These are phyloP conservation scores for Diaporthe sp. DNA, from an alignment of 2,329 filamentous ascomycete genomes.

Conservation along the genomic window DNA sequence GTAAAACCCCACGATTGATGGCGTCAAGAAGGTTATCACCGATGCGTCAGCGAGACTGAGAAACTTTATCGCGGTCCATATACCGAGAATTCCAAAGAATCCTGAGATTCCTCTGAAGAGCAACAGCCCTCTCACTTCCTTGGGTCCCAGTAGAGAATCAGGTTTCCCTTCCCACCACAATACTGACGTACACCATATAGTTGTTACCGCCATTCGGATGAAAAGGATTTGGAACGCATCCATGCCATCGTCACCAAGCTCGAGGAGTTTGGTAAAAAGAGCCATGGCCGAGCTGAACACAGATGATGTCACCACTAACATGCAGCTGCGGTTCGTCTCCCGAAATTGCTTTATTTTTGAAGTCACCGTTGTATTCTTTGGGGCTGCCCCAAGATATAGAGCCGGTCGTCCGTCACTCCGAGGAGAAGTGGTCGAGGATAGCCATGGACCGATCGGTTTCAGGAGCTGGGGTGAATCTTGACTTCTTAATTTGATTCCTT, in stretches of 20 bases:
- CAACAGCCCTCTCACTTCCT: slow-evolving; percentile 76
- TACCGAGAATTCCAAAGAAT: slow-evolving; percentile 80
- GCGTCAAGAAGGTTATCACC: slow-evolving; percentile 89
- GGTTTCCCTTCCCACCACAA: slow-evolving; percentile 80
- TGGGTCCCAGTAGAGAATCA: slow-evolving; percentile 78
- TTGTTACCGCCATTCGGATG: slow-evolving; percentile 82
- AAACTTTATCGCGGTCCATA: slow-evolving; percentile 75
- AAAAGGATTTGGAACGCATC: slow-evolving; percentile 71
- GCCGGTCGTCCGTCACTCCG: not conserved
- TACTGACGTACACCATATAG: slow-evolving; percentile 75
- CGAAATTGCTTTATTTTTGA: slow-evolving; percentile 61
- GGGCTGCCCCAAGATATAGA: not conserved
- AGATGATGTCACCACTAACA: slow-evolving; percentile 81
- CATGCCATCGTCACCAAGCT: slow-evolving; percentile 35
- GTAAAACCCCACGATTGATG: slow-evolving; percentile 82
- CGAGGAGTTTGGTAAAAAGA: slow-evolving; percentile 73
- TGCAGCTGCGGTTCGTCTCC: slow-evolving; percentile 78
- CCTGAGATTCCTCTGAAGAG: slow-evolving; percentile 78
- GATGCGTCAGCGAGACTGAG: slow-evolving; percentile 89
- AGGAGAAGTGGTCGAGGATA: not conserved
- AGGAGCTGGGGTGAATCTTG: not conserved
- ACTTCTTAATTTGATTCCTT: not conserved
- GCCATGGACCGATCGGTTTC: not conserved
- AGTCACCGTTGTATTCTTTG: slow-evolving; percentile 25
- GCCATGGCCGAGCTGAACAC: slow-evolving; percentile 91